phyloP scores from a whole-genome alignment of 768 basidiomycete genomes.

The Podaxis mareebaensis region DNA sequence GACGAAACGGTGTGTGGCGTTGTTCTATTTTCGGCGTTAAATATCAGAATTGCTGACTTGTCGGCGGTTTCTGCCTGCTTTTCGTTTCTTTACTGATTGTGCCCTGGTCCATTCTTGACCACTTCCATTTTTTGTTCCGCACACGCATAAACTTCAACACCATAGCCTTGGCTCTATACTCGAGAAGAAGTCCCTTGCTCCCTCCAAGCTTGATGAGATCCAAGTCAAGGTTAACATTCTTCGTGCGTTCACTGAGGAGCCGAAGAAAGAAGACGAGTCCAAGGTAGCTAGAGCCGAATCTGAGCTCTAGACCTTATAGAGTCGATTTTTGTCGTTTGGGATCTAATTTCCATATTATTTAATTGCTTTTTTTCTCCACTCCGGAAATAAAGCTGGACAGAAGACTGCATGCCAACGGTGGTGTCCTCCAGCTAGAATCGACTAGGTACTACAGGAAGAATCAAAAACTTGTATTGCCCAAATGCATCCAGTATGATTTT shows the following conservation, averaged over 20 bases:
- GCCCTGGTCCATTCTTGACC: background rate
- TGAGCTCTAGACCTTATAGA: constrained; percentile 40
- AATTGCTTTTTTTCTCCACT: constrained; percentile 7
- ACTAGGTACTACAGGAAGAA: background rate
- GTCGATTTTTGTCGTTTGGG: background rate
- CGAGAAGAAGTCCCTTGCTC: constrained; percentile 72
- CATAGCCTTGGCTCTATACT: constrained; percentile 74
- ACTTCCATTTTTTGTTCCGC: background rate
- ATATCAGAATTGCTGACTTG: constrained; percentile 10
- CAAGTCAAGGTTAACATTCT: constrained; percentile 91
- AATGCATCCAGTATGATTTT: background rate
- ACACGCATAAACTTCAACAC: background rate
- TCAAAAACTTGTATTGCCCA: no score
- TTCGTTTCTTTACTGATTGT: no score
- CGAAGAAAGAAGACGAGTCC: constrained; percentile 36
- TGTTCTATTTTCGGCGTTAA: constrained; percentile 15
- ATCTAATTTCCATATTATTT: background rate
- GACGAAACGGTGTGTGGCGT: constrained; percentile 60
- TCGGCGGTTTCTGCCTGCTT: background rate
- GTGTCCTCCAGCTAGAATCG: background rate
- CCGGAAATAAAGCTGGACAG: background rate
- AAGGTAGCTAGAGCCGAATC: constrained; percentile 37
- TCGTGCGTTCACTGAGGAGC: constrained; percentile 53
- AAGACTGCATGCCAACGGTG: background rate
- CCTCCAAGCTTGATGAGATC: constrained; percentile 87